Conservation (phyloP, 2,329 filamentous ascomycete genomes). For the Leptographium flavum region DNA sequence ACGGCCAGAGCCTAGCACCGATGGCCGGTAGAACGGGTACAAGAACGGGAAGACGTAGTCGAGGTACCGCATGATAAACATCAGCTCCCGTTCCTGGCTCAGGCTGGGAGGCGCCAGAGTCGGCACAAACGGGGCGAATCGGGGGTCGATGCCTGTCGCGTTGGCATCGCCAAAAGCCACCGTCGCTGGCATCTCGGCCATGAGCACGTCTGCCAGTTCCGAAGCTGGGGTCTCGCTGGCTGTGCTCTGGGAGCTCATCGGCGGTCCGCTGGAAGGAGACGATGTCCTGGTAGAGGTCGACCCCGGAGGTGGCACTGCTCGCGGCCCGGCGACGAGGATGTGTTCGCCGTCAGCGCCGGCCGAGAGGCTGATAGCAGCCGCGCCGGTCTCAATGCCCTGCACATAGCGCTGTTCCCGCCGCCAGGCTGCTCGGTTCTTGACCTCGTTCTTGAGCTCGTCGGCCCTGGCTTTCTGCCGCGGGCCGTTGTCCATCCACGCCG, state of each 20-base stretch:
- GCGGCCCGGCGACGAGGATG: constrained; percentile 1
- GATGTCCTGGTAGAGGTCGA: neutral
- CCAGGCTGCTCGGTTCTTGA: constrained; percentile 37
- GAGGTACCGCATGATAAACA: constrained; percentile 42
- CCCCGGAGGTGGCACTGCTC: no score
- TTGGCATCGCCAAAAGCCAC: neutral
- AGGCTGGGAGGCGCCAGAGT: constrained; percentile 2
- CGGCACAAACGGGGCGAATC: neutral
- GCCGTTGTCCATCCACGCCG: constrained; percentile 43
- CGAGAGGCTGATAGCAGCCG: constrained; percentile 15
- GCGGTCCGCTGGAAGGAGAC: neutral
- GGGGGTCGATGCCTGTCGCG: neutral
- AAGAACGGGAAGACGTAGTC: constrained; percentile 49
- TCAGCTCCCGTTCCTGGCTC: constrained; percentile 13
- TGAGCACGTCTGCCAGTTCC: no score
- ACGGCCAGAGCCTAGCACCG: constrained; percentile 38
- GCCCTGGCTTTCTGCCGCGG: constrained; percentile 34
- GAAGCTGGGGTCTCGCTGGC: no score
- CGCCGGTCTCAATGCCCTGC: constrained; percentile 21
- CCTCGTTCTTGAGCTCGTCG: constrained; percentile 38
- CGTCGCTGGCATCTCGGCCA: no score
- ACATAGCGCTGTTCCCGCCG: constrained; percentile 35
- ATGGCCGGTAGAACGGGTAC: constrained; percentile 48
- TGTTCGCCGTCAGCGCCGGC: constrained; percentile 9
- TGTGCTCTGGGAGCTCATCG: neutral